Percentiles rank a stretch among this genome's conserved stretches.
phyloP scores from a whole-genome alignment of 73 alveolate genomes.

The Paramecium sonneborni region DNA sequence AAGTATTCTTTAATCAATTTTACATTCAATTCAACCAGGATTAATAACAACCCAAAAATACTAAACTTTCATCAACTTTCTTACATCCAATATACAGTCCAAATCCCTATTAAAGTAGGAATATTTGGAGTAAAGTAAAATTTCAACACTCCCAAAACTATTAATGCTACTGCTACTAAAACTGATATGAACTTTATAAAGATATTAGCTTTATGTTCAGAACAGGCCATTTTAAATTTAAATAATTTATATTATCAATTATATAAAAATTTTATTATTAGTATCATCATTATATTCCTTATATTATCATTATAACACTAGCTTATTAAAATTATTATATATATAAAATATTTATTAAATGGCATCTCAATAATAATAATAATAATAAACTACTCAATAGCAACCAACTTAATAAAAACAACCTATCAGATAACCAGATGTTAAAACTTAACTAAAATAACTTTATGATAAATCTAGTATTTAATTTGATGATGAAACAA shows the following conservation, averaged over 20 bases:
- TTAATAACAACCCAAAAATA: constrained; percentile 11
- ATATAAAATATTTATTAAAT: background rate
- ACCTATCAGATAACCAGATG: constrained; percentile 10
- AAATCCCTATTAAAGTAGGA: background rate
- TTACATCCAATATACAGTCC: constrained; percentile 57
- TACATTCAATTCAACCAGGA: constrained; percentile 39
- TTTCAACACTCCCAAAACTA: background rate
- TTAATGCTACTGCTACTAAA: background rate
- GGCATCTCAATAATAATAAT: background rate
- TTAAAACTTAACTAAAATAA: constrained; percentile 24
- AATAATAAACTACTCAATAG: background rate
- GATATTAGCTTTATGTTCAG: background rate
- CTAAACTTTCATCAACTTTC: constrained; percentile 14
- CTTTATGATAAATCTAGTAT: constrained; percentile 10
- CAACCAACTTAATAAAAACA: background rate
- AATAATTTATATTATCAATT: too few relatives aligned
- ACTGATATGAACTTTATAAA: background rate
- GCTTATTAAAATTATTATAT: background rate
- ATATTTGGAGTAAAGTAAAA: background rate
- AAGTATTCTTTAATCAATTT: background rate
- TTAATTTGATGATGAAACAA: background rate
- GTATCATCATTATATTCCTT: too few relatives aligned
- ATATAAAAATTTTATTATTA: too few relatives aligned
- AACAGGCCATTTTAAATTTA: background rate
- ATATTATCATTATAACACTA: background rate